Evolutionary conservation across 176 grass and related monocot genomes (phyloP).

Genomic region (Guadua angustifolia): DNA sequence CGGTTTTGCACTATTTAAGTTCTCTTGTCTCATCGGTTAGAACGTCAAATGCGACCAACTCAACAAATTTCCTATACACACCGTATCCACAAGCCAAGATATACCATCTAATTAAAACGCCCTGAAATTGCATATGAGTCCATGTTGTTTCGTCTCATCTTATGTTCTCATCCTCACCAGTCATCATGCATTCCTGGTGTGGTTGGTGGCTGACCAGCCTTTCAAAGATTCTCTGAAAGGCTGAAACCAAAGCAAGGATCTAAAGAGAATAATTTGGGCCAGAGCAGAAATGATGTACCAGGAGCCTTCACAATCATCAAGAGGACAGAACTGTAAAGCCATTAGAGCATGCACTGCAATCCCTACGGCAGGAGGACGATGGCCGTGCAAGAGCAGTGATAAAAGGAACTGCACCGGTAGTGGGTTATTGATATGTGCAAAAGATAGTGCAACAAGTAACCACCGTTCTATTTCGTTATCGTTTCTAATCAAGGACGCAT

Average conservation of each 20-base stretch:
- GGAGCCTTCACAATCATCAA: constrained; percentile 3
- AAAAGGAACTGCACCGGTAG: neutral
- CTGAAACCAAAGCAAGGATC: constrained; percentile 18
- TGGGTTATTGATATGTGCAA: neutral
- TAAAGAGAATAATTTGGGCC: neutral
- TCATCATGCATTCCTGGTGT: neutral
- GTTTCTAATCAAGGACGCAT: constrained; percentile 28
- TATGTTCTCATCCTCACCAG: neutral
- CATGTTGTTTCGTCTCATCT: neutral
- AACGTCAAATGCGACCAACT: neutral
- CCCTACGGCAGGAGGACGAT: neutral
- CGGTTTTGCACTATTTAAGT: neutral
- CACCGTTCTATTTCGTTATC: neutral
- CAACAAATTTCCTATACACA: no score
- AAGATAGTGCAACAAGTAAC: neutral
- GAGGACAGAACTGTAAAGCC: neutral
- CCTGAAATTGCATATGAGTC: no score
- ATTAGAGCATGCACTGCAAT: neutral
- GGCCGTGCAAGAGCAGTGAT: neutral
- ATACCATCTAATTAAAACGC: neutral
- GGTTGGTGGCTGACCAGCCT: constrained; percentile 6
- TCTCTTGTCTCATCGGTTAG: neutral
- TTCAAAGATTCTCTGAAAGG: constrained; percentile 37
- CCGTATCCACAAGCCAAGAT: neutral
- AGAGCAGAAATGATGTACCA: neutral